A percentile compares a stretch with the other conserved stretches of the same genome.
These are phyloP conservation scores for Porcisia hertigi DNA, from an alignment of 208 protist species.

Conservation along the genomic window DNA sequence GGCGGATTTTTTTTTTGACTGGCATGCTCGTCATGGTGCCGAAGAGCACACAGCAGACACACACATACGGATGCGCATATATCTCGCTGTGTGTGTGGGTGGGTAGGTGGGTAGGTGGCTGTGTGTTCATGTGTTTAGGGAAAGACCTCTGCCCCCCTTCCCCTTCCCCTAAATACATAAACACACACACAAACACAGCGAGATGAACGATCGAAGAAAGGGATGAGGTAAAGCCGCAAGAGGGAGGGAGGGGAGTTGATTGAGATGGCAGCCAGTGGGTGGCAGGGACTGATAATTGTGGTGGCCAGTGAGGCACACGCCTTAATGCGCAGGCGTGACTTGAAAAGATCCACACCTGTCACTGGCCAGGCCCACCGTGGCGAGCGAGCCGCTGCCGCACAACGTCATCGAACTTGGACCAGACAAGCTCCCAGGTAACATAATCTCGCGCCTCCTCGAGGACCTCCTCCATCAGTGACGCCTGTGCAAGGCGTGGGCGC, in stretches of 20 bases:
- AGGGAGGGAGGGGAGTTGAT: no score
- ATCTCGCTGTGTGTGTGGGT: background rate
- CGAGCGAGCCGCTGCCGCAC: constrained; percentile 22
- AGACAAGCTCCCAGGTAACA: constrained; percentile 38
- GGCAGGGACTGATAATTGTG: background rate
- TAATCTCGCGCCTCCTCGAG: constrained; percentile 48
- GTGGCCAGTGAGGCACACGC: background rate
- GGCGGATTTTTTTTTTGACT: no score
- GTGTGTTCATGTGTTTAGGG: background rate
- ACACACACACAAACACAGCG: background rate
- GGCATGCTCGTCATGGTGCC: background rate
- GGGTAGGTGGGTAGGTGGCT: background rate
- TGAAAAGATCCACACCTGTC: background rate
- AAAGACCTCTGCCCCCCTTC: no score
- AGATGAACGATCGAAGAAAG: constrained; percentile 12
- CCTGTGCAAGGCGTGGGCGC: constrained; percentile 38
- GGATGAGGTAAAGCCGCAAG: background rate
- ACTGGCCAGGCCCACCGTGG: background rate
- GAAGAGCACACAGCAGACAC: background rate
- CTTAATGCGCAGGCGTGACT: background rate
- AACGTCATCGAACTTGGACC: constrained; percentile 27
- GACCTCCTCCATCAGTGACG: constrained; percentile 53
- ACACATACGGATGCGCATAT: background rate
- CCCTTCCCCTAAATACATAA: no score
- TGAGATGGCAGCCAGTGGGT: background rate